Conservation (phyloP, 768 basidiomycete species). For the Macrocybe gigantea region DNA sequence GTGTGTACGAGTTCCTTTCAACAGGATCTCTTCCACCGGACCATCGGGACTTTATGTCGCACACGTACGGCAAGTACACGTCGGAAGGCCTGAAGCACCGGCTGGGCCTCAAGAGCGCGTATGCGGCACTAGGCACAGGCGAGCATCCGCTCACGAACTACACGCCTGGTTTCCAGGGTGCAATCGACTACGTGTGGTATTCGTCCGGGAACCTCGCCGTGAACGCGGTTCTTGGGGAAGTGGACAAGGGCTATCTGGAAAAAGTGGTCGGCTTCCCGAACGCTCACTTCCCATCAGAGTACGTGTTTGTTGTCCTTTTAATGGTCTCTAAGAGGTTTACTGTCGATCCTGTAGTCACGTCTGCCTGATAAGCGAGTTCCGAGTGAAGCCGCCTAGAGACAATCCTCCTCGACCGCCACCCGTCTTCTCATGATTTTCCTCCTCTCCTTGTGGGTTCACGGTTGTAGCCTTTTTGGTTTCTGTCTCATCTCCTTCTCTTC, state of each 20-base stretch:
- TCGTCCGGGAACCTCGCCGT: conserved; percentile 65
- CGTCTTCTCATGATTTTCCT: conserved; percentile 11
- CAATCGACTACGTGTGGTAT: conserved; percentile 95
- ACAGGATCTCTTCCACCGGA: conserved; percentile 62
- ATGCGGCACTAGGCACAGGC: conserved; percentile 42
- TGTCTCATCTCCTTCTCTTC: conserved; percentile 2
- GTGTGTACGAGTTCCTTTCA: conserved; percentile 88
- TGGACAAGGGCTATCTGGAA: conserved; percentile 79
- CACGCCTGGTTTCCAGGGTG: conserved; percentile 81
- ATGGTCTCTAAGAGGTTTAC: conserved; percentile 7
- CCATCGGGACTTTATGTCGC: conserved; percentile 90
- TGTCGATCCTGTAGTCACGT: conserved; percentile 49
- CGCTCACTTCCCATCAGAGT: conserved; percentile 96
- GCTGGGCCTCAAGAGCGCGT: conserved; percentile 80
- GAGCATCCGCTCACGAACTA: conserved; percentile 79
- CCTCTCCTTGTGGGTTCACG: not conserved
- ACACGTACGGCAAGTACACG: conserved; percentile 92
- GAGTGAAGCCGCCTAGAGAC: conserved; percentile 68
- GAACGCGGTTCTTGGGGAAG: conserved; percentile 82
- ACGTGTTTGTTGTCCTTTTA: conserved; percentile 28
- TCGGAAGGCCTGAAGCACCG: conserved; percentile 78
- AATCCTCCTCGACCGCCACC: conserved; percentile 20
- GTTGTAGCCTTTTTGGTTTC: conserved; percentile 5
- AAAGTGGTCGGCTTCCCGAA: conserved; percentile 97
- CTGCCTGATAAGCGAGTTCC: conserved; percentile 67